Base-by-base conservation (phyloP, 2,329 filamentous ascomycete genomes). In the Colletotrichum gloeosporioides region DNA sequence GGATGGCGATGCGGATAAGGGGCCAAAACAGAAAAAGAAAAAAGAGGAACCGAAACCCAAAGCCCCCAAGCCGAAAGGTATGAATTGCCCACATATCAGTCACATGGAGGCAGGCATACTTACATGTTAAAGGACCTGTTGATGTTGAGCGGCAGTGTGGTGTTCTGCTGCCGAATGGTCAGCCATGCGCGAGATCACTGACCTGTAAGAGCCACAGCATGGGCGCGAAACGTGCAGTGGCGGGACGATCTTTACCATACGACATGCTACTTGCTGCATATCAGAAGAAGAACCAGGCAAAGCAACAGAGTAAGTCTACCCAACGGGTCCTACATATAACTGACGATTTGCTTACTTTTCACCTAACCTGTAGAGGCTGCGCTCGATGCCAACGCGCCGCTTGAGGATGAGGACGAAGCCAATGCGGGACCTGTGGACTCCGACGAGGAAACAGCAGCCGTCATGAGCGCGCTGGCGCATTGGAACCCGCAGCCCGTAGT, bases 231-330 rank as follows among this genome's bases (percentile, higher is more conserved):
- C 91, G 96, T 79, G 94, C 94, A 1, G 96, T 98, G 4, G 94
- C 95, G 7, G 96, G 96, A 1, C 90, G 96, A 77, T 97, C 95
- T 61, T 86, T 98, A 76, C 96, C 96, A 2, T 98, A 98, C 82
- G 96, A 98, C 84, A 97, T 98, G 93, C 88, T 98, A 53, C 89
- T 98, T 49, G 93, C 94, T 16, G 93, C 94, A 9, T 97, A 97
- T 82, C 95, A 97, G 84, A 98, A 99, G 90, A 99, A 98, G 89
- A 99, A 99, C 81, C 97, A 99, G 85, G 97, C 97, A 27, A 98
- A 98, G 82, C 95, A 98, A 87, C 97, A 99, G 85, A 98, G 95
- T 96, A 89, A 86, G 93, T 90, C 25, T 61, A 25, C 10, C 59
- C 31, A 25, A 18, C 4, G 61, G 18, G 7, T 16, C 25, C 12